A percentile compares a stretch with the other conserved stretches of the same genome.
These are phyloP conservation scores for Suillus tomentosus DNA, from an alignment of 768 basidiomycete genomes.

Conservation along the genomic window DNA sequence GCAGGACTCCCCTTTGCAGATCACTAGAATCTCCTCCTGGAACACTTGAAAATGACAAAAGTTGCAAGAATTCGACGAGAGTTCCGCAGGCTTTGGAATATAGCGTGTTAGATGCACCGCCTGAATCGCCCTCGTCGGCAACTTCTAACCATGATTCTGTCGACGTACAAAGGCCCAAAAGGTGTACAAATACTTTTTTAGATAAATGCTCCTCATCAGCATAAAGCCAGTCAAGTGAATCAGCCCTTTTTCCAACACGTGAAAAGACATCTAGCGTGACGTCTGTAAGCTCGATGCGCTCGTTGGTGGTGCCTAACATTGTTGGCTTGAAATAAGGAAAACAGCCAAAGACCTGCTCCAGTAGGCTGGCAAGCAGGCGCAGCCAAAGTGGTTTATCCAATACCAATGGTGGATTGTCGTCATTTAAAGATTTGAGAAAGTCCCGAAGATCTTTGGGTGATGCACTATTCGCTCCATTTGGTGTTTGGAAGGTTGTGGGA, in stretches of 20 bases:
- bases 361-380: slow-evolving; percentile 50
- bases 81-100: slow-evolving; percentile 48
- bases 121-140: slow-evolving; percentile 40
- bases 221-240: slow-evolving; percentile 49
- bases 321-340: slow-evolving; percentile 57
- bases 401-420: slow-evolving; percentile 29
- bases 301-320: slow-evolving; percentile 56
- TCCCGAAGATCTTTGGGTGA: slow-evolving; percentile 43
- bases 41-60: background rate
- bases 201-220: slow-evolving; percentile 45
- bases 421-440: slow-evolving; percentile 43
- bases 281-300: slow-evolving; percentile 57
- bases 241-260: slow-evolving; percentile 43
- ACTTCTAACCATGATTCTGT: slow-evolving; percentile 62
- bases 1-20: slow-evolving; percentile 37
- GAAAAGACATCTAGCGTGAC: slow-evolving; percentile 56
- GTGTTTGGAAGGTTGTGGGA: slow-evolving; percentile 36
- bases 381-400: slow-evolving; percentile 49
- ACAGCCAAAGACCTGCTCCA: slow-evolving; percentile 52
- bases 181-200: slow-evolving; percentile 48
- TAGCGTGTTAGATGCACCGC: slow-evolving; percentile 48
- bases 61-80: slow-evolving; percentile 46
- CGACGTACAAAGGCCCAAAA: slow-evolving; percentile 55
- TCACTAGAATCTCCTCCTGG: background rate
- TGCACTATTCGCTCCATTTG: slow-evolving; percentile 24